A percentile compares a stretch with the other conserved stretches of the same genome.
These are phyloP conservation scores for Murraya paniculata DNA, from an alignment of 345 rosid genomes.

Conservation along the genomic window DNA sequence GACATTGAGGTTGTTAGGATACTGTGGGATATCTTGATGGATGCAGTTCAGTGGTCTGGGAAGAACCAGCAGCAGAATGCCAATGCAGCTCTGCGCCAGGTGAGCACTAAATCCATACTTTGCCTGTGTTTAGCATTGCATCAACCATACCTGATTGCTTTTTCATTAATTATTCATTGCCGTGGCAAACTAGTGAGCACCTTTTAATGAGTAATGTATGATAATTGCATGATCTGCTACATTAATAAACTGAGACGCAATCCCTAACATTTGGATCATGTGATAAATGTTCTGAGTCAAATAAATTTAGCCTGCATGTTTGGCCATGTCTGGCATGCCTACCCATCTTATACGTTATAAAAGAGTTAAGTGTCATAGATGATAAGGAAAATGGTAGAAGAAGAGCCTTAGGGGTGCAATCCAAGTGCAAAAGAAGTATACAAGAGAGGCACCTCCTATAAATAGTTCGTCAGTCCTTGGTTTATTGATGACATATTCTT, in stretches of 20 bases:
- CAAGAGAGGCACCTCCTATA: not conserved
- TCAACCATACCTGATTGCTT: not conserved
- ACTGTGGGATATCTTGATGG: slow-evolving; percentile 95
- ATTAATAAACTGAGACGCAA: not conserved
- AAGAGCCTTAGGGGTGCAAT: not conserved
- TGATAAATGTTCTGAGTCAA: not conserved
- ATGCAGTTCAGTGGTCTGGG: slow-evolving; percentile 99
- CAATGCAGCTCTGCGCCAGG: slow-evolving; percentile 83
- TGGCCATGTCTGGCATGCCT: not conserved
- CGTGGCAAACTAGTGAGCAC: not conserved
- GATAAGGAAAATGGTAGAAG: not conserved
- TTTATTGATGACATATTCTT: not conserved
- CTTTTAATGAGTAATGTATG: not conserved
- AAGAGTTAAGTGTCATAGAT: not conserved
- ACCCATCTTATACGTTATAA: not conserved
- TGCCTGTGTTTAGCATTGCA: not conserved
- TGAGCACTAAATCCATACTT: slow-evolving; percentile 15
- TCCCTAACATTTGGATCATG: not conserved
- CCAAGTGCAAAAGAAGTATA: not conserved
- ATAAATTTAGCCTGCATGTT: not conserved
- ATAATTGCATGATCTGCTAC: not conserved
- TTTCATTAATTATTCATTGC: not conserved
- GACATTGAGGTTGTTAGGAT: slow-evolving; percentile 75
- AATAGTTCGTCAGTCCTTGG: not conserved
- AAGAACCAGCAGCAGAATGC: slow-evolving; percentile 99